Conservation (phyloP, 2,329 filamentous ascomycete genomes). For the Hymenoscyphus occultus region DNA sequence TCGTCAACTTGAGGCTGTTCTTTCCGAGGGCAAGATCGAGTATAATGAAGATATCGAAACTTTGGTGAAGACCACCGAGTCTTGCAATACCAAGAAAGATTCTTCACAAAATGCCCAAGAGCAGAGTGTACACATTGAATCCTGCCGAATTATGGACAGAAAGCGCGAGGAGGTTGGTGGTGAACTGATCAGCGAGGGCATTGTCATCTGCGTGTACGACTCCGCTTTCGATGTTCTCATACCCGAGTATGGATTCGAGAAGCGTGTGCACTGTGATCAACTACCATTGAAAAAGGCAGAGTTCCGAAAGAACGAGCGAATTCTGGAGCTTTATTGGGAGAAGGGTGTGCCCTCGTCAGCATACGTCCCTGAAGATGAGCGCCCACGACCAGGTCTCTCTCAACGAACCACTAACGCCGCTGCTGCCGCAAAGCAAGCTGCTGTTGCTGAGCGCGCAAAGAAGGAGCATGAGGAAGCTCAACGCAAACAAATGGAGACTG, state of each 20-base stretch:
- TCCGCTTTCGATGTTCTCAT: constrained; percentile 98
- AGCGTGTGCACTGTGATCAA: constrained; percentile 98
- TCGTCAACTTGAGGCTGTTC: constrained; percentile 82
- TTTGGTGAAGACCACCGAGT: constrained; percentile 87
- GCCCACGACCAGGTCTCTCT: constrained; percentile 76
- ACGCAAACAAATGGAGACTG: constrained; percentile 90
- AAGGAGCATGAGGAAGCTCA: constrained; percentile 89
- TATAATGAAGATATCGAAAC: constrained; percentile 87
- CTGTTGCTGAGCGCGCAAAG: constrained; percentile 75
- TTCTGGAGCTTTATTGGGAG: constrained; percentile 98
- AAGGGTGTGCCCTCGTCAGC: constrained; percentile 96
- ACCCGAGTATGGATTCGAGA: constrained; percentile 97
- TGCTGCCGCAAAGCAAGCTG: constrained; percentile 74
- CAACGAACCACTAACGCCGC: constrained; percentile 72
- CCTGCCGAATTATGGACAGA: constrained; percentile 94
- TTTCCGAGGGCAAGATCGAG: constrained; percentile 78
- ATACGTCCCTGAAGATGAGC: constrained; percentile 95
- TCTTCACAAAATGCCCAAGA: constrained; percentile 96
- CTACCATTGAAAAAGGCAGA: constrained; percentile 98
- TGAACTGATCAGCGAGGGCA: constrained; percentile 91
- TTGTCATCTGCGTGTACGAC: constrained; percentile 96
- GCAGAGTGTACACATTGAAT: constrained; percentile 97
- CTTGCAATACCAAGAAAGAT: constrained; percentile 98
- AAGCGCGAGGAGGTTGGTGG: constrained; percentile 81
- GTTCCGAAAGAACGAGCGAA: constrained; percentile 91